phyloP scores from a whole-genome alignment of 129 eudicot species.

The Mikania micrantha region DNA sequence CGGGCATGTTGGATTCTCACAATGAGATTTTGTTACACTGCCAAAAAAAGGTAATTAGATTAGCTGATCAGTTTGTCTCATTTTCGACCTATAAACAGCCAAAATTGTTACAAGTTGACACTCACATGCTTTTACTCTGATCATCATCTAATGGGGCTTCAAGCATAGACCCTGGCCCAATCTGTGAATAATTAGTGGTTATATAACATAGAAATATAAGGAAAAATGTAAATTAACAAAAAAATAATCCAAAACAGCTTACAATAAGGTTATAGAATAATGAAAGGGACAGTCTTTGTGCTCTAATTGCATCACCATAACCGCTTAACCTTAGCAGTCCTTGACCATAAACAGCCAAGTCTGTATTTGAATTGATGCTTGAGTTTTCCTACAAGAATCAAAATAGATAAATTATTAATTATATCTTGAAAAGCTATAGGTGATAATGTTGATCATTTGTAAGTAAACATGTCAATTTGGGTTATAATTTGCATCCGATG shows the following conservation, averaged over 20 bases:
- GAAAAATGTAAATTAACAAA: no score
- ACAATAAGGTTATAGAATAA: slow-evolving; percentile 78
- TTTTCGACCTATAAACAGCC: neutral
- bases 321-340: slow-evolving; percentile 70
- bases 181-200: slow-evolving; percentile 33
- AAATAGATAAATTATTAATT: no score
- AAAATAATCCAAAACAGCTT: slow-evolving; percentile 20
- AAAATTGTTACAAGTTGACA: neutral
- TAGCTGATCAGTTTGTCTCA: no score
- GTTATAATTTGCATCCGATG: no score
- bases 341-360: slow-evolving; percentile 87
- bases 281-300: slow-evolving; percentile 72
- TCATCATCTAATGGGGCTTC: no score
- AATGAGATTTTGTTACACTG: no score
- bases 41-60: no score
- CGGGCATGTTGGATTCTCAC: no score
- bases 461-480: no score
- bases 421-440: no score
- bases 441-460: no score
- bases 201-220: neutral
- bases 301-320: slow-evolving; percentile 78
- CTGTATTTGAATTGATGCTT: slow-evolving; percentile 61
- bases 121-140: slow-evolving; percentile 59
- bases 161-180: no score
- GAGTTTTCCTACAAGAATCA: slow-evolving; percentile 58